These are phyloP conservation scores for Asterophora parasitica DNA, from an alignment of 768 basidiomycete species.

Conservation along the genomic window DNA sequence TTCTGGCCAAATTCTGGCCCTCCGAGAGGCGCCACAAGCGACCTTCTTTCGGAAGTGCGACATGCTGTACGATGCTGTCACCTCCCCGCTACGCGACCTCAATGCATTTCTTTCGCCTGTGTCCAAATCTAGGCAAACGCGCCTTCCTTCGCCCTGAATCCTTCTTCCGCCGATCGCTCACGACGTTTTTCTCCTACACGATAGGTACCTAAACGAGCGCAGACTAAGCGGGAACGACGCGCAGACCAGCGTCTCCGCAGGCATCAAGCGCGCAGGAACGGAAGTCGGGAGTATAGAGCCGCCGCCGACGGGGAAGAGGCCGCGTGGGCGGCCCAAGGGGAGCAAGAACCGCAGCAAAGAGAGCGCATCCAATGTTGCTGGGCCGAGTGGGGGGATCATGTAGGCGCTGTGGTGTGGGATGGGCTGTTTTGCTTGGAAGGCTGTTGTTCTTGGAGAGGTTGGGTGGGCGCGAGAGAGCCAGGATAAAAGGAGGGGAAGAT, in stretches of 20 bases:
- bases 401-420: constrained; percentile 5
- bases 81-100: not conserved
- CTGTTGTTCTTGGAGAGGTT: not conserved
- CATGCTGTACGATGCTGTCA: not conserved
- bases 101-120: not conserved
- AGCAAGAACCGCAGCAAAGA: constrained; percentile 51
- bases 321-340: constrained; percentile 65
- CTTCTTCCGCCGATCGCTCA: not conserved
- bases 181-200: not conserved
- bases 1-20: not conserved
- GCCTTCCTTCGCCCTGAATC: not conserved
- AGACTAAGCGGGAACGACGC: constrained; percentile 47
- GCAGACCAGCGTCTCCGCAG: constrained; percentile 14
- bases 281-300: constrained; percentile 19
- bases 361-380: not conserved
- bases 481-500: too few species aligned
- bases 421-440: not conserved
- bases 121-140: not conserved
- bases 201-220: constrained; percentile 60
- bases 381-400: constrained; percentile 5
- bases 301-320: constrained; percentile 39
- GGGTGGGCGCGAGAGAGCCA: not conserved
- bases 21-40: not conserved
- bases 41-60: not conserved
- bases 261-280: constrained; percentile 26